Conservation (phyloP, 2,329 filamentous ascomycete species). For the Paraphaeosphaeria sporulosa region DNA sequence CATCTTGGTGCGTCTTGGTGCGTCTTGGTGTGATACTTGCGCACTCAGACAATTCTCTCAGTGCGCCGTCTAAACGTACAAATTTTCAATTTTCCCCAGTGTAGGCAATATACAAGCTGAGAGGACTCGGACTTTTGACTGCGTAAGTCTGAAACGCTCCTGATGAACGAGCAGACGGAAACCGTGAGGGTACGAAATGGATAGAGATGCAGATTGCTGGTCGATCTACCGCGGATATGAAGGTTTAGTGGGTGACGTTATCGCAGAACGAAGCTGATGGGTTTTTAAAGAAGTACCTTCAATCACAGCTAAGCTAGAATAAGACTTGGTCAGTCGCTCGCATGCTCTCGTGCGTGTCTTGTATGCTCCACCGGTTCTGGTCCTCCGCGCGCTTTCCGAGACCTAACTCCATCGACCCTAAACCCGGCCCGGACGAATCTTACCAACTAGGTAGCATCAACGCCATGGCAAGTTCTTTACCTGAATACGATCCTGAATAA, state of each 20-base stretch:
- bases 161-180: background rate
- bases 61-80: background rate
- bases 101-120: no score
- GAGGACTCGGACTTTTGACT: no score
- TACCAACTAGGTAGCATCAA: background rate
- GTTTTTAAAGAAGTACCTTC: background rate
- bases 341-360: background rate
- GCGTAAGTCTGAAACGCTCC: background rate
- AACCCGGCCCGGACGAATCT: constrained; percentile 3
- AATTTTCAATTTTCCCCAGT: background rate
- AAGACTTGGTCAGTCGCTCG: background rate
- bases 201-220: no score
- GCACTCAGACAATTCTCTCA: no score
- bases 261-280: background rate
- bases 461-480: background rate
- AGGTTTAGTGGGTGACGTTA: background rate
- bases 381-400: background rate
- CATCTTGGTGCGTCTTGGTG: constrained; percentile 14
- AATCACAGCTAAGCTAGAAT: no score
- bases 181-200: background rate
- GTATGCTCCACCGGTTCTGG: background rate
- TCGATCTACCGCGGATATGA: background rate
- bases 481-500: background rate
- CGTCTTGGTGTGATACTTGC: no score
- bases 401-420: background rate